Percentiles rank a stretch among this genome's conserved stretches.
Evolutionary conservation across 2,329 filamentous ascomycete genomes (phyloP).

Genomic region (Xylariomycetidae sp.): DNA sequence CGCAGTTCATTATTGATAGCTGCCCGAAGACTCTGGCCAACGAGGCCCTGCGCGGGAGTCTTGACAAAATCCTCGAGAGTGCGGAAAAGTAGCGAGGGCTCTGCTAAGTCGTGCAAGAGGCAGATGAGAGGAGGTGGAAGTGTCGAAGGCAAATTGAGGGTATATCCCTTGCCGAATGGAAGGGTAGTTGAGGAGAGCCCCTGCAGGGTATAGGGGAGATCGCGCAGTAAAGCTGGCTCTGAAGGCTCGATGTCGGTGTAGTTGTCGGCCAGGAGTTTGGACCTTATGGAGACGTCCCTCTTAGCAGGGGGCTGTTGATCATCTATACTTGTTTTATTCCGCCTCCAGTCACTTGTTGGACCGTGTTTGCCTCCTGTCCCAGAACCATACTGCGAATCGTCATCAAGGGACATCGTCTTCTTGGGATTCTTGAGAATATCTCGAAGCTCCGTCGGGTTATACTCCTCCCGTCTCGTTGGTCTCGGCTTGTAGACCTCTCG

Average conservation of each 20-base stretch:
- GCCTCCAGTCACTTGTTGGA: constrained; percentile 20
- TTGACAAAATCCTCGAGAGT: constrained; percentile 78
- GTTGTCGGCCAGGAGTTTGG: constrained; percentile 53
- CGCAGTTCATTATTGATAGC: constrained; percentile 81
- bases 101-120: constrained; percentile 81
- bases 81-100: constrained; percentile 89
- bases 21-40: constrained; percentile 86
- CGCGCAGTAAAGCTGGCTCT: constrained; percentile 65
- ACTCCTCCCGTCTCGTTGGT: constrained; percentile 11
- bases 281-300: constrained; percentile 53
- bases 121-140: constrained; percentile 82
- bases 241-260: constrained; percentile 54
- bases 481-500: constrained; percentile 1
- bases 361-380: constrained; percentile 5
- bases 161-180: constrained; percentile 64
- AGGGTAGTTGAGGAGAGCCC: constrained; percentile 85
- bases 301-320: constrained; percentile 24
- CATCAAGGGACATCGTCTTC: constrained; percentile 16
- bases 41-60: constrained; percentile 73
- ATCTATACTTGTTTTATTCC: constrained; percentile 17
- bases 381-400: constrained; percentile 10
- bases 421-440: constrained; percentile 25
- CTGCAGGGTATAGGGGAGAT: constrained; percentile 89
- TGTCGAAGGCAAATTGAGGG: constrained; percentile 70
- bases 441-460: constrained; percentile 24